Evolutionary conservation across 1,139 yeast species (phyloP), one percentile per base, ranked within the genome.

Genomic region (Hanseniaspora sp.): DNA sequence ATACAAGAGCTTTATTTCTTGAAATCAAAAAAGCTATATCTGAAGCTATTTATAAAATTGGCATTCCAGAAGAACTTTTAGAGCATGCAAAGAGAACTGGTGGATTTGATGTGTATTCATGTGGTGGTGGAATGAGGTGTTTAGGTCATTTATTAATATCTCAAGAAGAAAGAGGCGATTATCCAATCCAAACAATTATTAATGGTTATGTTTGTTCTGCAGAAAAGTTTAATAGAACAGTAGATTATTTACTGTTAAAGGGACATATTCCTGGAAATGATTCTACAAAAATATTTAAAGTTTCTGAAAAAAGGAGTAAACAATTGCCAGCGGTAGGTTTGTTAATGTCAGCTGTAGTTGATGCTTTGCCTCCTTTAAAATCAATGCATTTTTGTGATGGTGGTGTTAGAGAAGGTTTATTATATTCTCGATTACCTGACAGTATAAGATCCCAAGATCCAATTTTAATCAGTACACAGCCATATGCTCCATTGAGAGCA

Each of bases 101-200:
- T 12, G 86, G 86, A 0, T 75, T 76, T 60, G 75, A 78, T 59
- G 62, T 81, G 41, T 80, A 76, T 62, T 76, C 81, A 6, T 78
- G 83, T 59, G 86, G 86, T 45, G 86, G 86, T 53, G 86, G 86
- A 0, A 70, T 80, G 52, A 71, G 86, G 59, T 84, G 83, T 2
- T 69, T 81, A 55, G 86, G 85, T 0, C 80, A 79, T 64, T 65
- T 79, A 40, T 61, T 80, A 8, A 68, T 81, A 49, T 73, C 82
- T 1, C 77, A 75, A 59, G 73, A 73, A 44, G 69, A 71, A 42
- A 72, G 71, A n/a, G 49, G 54, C 6, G 54, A 40, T 7, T 75
- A 77, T 56, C 80, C 81, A 6, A 76, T 77, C 30, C 78, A 77
- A 57, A 80, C 85, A 0, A 77, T 80, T 49, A 78, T 81, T 52